Evolutionary conservation across 345 rosid species (phyloP).

Genomic region (Physaria fendleri): DNA sequence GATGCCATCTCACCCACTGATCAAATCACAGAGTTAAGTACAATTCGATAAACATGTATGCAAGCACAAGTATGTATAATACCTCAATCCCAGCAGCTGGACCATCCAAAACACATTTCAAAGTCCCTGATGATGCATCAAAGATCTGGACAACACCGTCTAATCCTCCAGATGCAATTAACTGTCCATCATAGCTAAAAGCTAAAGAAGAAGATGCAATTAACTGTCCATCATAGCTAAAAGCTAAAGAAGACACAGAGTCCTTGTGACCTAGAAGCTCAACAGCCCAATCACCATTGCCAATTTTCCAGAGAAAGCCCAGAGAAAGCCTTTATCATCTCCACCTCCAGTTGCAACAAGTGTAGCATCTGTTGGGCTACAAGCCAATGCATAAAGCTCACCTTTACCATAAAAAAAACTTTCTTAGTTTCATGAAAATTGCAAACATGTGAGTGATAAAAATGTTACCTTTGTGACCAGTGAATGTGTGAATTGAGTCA

Average conservation of each 20-base stretch:
- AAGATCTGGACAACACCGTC: constrained; percentile 77
- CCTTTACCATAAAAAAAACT: constrained; percentile 34
- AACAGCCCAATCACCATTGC: constrained; percentile 80
- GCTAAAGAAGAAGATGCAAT: constrained; percentile 69
- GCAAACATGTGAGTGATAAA: not conserved
- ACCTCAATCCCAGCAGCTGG: constrained; percentile 81
- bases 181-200: constrained; percentile 70
- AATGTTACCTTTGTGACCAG: constrained; percentile 67
- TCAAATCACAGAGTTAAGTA: constrained; percentile 16
- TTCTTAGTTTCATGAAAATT: not conserved
- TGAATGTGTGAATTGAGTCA: constrained; percentile 84
- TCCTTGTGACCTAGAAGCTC: constrained; percentile 80
- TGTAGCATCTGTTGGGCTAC: constrained; percentile 69
- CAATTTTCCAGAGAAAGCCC: constrained; percentile 88
- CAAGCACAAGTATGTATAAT: not conserved
- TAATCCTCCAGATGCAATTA: constrained; percentile 73
- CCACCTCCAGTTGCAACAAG: constrained; percentile 93
- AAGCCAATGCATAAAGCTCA: constrained; percentile 68
- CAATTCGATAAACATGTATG: not conserved
- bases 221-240: constrained; percentile 70
- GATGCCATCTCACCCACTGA: constrained; percentile 98
- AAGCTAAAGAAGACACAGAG: constrained; percentile 67
- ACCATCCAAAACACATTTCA: constrained; percentile 57
- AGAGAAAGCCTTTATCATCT: constrained; percentile 76
- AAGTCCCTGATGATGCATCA: constrained; percentile 55